These are phyloP conservation scores for Fomitiporia mediterranea DNA, from an alignment of 1,284 basidiomycete species.

Conservation along the genomic window DNA sequence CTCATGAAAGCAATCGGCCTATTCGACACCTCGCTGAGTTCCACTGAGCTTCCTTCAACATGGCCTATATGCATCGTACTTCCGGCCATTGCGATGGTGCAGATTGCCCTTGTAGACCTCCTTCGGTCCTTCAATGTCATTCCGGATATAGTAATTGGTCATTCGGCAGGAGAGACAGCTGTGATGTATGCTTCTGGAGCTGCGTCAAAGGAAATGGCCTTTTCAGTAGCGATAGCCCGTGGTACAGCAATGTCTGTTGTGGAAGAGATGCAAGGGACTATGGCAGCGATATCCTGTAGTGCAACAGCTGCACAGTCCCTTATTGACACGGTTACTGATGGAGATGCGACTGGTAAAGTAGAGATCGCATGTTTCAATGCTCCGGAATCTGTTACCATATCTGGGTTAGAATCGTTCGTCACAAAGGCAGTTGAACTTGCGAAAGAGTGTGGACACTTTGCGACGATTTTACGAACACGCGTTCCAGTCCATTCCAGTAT, in stretches of 20 bases:
- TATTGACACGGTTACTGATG: slow-evolving; percentile 22
- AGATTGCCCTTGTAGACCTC: slow-evolving; percentile 41
- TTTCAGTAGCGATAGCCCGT: slow-evolving; percentile 38
- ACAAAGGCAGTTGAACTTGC: slow-evolving; percentile 30
- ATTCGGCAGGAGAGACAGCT: slow-evolving; percentile 41
- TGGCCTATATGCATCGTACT: slow-evolving; percentile 34
- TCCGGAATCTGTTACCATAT: slow-evolving; percentile 31
- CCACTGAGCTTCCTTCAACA: slow-evolving; percentile 28
- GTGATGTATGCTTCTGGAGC: slow-evolving; percentile 41
- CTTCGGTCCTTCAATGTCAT: slow-evolving; percentile 32
- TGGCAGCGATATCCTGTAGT: slow-evolving; percentile 40
- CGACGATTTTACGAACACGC: slow-evolving; percentile 29
- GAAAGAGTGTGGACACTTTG: slow-evolving; percentile 29
- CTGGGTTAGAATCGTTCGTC: slow-evolving; percentile 30
- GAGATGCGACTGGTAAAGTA: slow-evolving; percentile 21
- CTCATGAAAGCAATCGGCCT: slow-evolving; percentile 32
- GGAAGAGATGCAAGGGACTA: slow-evolving; percentile 33
- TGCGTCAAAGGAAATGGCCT: slow-evolving; percentile 34
- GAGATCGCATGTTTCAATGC: slow-evolving; percentile 39
- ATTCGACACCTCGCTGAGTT: slow-evolving; percentile 24
- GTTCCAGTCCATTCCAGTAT: slow-evolving; percentile 33
- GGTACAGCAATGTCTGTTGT: slow-evolving; percentile 32
- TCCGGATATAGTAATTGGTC: slow-evolving; percentile 37
- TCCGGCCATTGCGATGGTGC: slow-evolving; percentile 38
- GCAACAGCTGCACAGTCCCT: slow-evolving; percentile 25